phyloP scores from a whole-genome alignment of 2,329 filamentous ascomycete species.

The Aspergillus brunneoviolaceus region DNA sequence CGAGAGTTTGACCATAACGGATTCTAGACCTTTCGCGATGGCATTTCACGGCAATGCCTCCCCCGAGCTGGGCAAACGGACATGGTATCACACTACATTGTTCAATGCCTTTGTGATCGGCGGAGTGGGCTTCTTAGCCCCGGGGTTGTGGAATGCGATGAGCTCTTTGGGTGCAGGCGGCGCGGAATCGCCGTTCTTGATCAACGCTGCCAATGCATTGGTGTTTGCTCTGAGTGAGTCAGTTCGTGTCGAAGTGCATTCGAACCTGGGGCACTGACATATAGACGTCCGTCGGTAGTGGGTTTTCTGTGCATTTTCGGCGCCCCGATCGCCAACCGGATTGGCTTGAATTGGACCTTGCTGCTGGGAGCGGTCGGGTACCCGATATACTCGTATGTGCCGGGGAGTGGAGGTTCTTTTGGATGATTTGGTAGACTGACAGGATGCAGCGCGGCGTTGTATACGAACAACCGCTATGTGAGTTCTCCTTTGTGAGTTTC shows the following conservation, averaged over 20 bases:
- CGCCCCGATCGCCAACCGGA: conserved; percentile 50
- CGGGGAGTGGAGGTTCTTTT: not conserved
- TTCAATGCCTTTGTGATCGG: conserved; percentile 58
- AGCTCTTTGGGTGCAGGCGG: conserved; percentile 55
- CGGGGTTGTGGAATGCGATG: conserved; percentile 56
- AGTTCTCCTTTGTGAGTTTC: not conserved
- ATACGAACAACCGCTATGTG: conserved; percentile 38
- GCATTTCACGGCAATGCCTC: not conserved
- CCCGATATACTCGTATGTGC: conserved; percentile 43
- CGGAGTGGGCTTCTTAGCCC: conserved; percentile 50
- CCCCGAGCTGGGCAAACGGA: conserved; percentile 7
- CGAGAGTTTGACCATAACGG: not conserved
- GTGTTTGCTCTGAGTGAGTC: conserved; percentile 41
- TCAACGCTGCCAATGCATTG: conserved; percentile 54
- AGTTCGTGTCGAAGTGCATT: not conserved
- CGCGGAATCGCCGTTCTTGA: conserved; percentile 52
- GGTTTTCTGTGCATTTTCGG: conserved; percentile 46
- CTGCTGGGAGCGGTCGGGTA: conserved; percentile 47
- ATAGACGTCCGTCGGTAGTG: not conserved
- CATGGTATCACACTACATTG: conserved; percentile 53
- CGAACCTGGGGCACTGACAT: not conserved
- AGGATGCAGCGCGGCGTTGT: conserved; percentile 36
- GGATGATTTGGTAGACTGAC: not conserved
- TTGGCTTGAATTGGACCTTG: conserved; percentile 50
- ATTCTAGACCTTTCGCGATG: not conserved